Evolutionary conservation across 2,329 filamentous ascomycete species (phyloP).

Genomic region (Ophiostoma fasciatum): DNA sequence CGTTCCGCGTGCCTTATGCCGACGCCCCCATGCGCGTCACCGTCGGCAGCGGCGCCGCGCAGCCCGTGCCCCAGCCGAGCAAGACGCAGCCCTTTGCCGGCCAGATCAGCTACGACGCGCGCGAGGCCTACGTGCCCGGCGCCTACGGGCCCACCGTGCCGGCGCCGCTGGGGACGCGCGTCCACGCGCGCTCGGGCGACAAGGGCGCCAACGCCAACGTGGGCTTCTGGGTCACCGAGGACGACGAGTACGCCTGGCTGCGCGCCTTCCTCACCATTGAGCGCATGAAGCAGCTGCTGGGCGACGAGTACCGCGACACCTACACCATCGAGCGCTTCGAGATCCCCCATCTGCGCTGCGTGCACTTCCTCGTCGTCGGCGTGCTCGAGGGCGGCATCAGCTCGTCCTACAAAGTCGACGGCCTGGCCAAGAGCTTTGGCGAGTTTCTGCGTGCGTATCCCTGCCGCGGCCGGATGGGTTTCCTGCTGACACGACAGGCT

Average conservation of each 20-base stretch:
- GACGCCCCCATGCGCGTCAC: too few species aligned
- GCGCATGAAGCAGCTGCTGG: slow-evolving; percentile 25
- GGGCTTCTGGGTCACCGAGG: slow-evolving; percentile 22
- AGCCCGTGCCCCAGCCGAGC: slow-evolving; percentile 1
- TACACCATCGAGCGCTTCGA: slow-evolving; percentile 27
- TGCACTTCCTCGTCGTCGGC: slow-evolving; percentile 13
- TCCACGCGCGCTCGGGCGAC: slow-evolving; percentile 16
- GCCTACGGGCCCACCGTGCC: slow-evolving; percentile 4
- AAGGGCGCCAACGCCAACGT: slow-evolving; percentile 22
- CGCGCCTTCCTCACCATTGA: slow-evolving; percentile 20
- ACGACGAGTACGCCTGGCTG: slow-evolving; percentile 26
- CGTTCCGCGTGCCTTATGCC: too few species aligned
- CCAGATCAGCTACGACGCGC: slow-evolving; percentile 5
- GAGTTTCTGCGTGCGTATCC: slow-evolving; percentile 20
- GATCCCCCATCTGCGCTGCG: slow-evolving; percentile 22
- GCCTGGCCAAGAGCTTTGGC: slow-evolving; percentile 35
- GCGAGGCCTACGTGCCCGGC: neutral
- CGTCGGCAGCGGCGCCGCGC: too few species aligned
- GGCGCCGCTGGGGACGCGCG: slow-evolving; percentile 5
- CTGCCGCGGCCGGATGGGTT: too few species aligned
- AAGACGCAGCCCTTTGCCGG: slow-evolving; percentile 2
- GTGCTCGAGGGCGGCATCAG: slow-evolving; percentile 26
- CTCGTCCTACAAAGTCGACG: slow-evolving; percentile 31
- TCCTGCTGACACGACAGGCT: too few species aligned
- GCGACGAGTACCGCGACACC: slow-evolving; percentile 24